phyloP scores from a whole-genome alignment of 352 stramenopile genomes.

The Blastocystis sp. region DNA sequence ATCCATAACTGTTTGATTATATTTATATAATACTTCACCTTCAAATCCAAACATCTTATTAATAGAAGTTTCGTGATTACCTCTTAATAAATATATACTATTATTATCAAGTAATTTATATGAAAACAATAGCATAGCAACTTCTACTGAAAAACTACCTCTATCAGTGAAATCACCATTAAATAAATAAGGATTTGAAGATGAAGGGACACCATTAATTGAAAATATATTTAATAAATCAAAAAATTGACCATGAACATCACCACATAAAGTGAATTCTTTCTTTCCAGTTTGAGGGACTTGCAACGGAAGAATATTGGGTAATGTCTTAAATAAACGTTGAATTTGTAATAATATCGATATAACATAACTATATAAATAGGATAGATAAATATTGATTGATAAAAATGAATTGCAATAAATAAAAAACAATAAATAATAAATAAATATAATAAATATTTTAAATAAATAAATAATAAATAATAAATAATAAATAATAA shows the following conservation, averaged over 20 bases:
- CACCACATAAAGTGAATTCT: conserved; percentile 81
- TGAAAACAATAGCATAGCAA: conserved; percentile 82
- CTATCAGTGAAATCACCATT: conserved; percentile 98
- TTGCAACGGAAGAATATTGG: conserved; percentile 65
- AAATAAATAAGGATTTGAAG: conserved; percentile 90
- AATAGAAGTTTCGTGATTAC: conserved; percentile 79
- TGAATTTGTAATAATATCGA: conserved; percentile 74
- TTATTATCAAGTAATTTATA: conserved; percentile 79
- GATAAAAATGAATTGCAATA: no score
- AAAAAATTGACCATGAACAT: conserved; percentile 98
- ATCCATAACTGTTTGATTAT: conserved; percentile 90
- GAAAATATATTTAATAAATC: conserved; percentile 98
- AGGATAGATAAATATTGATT: no score
- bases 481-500: no score
- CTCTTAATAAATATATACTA: conserved; percentile 48
- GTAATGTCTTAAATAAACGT: conserved; percentile 61
- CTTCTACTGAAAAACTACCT: conserved; percentile 89
- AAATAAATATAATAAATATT: no score
- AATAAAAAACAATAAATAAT: no score
- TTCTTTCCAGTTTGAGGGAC: conserved; percentile 46
- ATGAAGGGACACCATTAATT: conserved; percentile 76
- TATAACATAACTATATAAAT: no score
- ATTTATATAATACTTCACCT: conserved; percentile 96
- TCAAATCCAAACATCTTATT: conserved; percentile 99
- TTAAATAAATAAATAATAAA: no score